Evolutionary conservation across 129 eudicot species (phyloP).

Genomic region (Helianthus tuberosus): DNA sequence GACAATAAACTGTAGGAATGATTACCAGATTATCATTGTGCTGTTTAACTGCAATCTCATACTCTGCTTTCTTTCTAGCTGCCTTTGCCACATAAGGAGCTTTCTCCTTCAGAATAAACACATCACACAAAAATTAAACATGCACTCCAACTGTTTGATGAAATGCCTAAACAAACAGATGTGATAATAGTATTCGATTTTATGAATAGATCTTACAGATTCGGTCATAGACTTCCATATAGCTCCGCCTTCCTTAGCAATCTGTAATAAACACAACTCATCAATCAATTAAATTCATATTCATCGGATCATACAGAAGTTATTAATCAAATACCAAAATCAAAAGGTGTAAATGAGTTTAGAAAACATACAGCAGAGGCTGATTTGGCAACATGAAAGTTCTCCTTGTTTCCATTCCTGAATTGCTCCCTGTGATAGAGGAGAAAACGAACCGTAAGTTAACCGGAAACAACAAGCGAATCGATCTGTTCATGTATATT

Average conservation of each 20-base stretch:
- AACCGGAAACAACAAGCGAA: not conserved
- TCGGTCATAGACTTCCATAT: slow-evolving; percentile 57
- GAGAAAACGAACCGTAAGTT: not conserved
- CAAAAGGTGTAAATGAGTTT: not conserved
- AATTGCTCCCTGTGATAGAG: slow-evolving; percentile 44
- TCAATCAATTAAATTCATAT: slow-evolving; percentile 2
- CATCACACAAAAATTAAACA: not conserved
- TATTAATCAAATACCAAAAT: not conserved
- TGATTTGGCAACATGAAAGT: slow-evolving; percentile 51
- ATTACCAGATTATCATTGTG: slow-evolving; percentile 35
- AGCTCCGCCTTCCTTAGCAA: slow-evolving; percentile 46
- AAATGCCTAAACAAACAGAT: not conserved
- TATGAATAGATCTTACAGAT: slow-evolving; percentile 37
- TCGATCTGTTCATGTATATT: slow-evolving; percentile 10
- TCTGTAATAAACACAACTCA: slow-evolving; percentile 24
- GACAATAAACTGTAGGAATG: not conserved
- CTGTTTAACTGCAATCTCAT: slow-evolving; percentile 39
- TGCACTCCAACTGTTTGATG: not conserved
- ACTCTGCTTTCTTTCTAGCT: slow-evolving; percentile 43
- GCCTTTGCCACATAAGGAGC: slow-evolving; percentile 55
- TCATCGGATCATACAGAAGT: not conserved
- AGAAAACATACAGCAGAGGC: slow-evolving; percentile 32
- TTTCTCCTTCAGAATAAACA: slow-evolving; percentile 41
- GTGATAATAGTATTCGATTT: not conserved
- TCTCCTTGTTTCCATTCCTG: slow-evolving; percentile 53